phyloP scores from a whole-genome alignment of 2,329 filamentous ascomycete species.

The Zarea fungicola region DNA sequence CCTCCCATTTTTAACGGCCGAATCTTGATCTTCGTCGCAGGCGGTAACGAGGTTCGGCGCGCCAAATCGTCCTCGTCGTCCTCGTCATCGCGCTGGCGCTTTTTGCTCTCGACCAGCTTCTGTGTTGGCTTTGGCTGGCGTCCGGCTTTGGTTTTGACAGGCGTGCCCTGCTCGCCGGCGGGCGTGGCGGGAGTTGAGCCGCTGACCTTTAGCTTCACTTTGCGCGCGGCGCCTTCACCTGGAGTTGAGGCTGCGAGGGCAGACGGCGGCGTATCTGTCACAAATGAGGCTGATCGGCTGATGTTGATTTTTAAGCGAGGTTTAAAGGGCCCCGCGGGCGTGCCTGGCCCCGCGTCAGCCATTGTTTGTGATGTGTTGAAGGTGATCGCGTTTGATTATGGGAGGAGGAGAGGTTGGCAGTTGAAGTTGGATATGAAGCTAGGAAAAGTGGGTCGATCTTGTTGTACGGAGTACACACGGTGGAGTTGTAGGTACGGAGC shows the following conservation, averaged over 20 bases:
- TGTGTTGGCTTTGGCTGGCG: constrained; percentile 54
- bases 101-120: constrained; percentile 54
- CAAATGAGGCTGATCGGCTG: constrained; percentile 31
- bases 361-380: constrained; percentile 18
- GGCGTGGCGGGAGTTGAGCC: constrained; percentile 35
- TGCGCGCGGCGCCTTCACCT: constrained; percentile 27
- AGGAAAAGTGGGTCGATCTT: not conserved
- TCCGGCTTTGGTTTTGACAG: constrained; percentile 54
- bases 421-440: not conserved
- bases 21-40: constrained; percentile 51
- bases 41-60: constrained; percentile 26
- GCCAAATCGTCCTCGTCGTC: constrained; percentile 42
- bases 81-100: constrained; percentile 52
- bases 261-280: constrained; percentile 20
- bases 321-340: constrained; percentile 26
- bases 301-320: constrained; percentile 37
- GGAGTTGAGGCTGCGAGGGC: constrained; percentile 20
- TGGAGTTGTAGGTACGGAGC: too few relatives aligned
- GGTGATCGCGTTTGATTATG: not conserved
- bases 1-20: too few relatives aligned
- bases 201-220: constrained; percentile 39
- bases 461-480: too few relatives aligned
- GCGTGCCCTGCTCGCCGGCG: constrained; percentile 21
- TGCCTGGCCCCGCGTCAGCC: constrained; percentile 22
- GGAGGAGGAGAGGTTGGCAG: not conserved